phyloP scores from a whole-genome alignment of 345 rosid species.

The Pugionium cornutum region DNA sequence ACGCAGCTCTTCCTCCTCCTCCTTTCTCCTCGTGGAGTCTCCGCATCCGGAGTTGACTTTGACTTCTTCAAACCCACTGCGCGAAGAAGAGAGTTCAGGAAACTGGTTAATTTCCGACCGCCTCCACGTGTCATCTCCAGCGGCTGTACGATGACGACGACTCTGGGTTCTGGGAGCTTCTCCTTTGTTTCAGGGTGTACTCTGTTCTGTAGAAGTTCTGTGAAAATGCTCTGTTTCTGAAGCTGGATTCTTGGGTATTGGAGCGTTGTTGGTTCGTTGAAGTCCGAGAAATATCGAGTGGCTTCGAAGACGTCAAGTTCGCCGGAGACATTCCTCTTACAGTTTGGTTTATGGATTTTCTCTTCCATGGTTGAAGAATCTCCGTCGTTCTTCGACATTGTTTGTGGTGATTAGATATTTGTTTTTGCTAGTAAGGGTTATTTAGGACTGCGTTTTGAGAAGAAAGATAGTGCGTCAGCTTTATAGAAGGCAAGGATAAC shows the following conservation, averaged over 20 bases:
- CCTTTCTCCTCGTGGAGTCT: slow-evolving; percentile 65
- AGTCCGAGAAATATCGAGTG: slow-evolving; percentile 71
- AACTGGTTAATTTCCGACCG: slow-evolving; percentile 64
- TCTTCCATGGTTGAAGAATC: slow-evolving; percentile 20
- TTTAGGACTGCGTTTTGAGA: slow-evolving; percentile 26
- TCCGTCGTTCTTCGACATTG: slow-evolving; percentile 30
- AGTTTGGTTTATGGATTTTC: slow-evolving; percentile 43
- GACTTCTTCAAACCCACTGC: slow-evolving; percentile 63
- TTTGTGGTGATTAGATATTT: slow-evolving; percentile 22
- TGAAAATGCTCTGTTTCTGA: slow-evolving; percentile 34
- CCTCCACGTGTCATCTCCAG: slow-evolving; percentile 51
- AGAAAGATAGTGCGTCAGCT: slow-evolving; percentile 23
- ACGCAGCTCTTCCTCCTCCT: slow-evolving; percentile 70
- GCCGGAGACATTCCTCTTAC: slow-evolving; percentile 60
- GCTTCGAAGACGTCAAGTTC: slow-evolving; percentile 98
- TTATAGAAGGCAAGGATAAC: slow-evolving; percentile 24
- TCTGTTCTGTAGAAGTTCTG: slow-evolving; percentile 49
- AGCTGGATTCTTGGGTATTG: slow-evolving; percentile 29
- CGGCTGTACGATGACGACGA: slow-evolving; percentile 28
- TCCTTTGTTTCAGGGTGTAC: slow-evolving; percentile 46
- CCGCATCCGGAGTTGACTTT: slow-evolving; percentile 53
- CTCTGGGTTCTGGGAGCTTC: slow-evolving; percentile 48
- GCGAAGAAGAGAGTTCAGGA: slow-evolving; percentile 76
- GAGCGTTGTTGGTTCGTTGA: slow-evolving; percentile 43
- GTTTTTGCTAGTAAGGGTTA: background rate